A percentile compares a stretch with the other conserved stretches of the same genome.
Evolutionary conservation across 2,329 filamentous ascomycete species (phyloP).

Genomic region (Exophiala sideris): DNA sequence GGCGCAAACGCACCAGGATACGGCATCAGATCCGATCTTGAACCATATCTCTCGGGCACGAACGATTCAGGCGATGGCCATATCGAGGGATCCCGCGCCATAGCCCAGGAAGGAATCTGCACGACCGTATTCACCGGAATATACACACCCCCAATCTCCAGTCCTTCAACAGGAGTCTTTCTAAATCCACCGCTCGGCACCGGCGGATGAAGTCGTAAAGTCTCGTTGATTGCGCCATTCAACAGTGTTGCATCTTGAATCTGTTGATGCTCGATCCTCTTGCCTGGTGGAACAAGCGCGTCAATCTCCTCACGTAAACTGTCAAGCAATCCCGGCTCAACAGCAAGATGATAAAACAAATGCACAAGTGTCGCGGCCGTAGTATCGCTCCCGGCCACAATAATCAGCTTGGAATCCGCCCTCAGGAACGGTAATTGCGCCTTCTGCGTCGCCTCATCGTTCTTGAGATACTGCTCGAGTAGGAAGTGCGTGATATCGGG

Average conservation of each 20-base stretch:
- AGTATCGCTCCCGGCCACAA: constrained; percentile 34
- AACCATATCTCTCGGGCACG: constrained; percentile 40
- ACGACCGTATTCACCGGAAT: constrained; percentile 34
- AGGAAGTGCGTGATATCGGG: constrained; percentile 31
- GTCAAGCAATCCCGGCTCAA: constrained; percentile 22
- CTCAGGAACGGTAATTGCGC: constrained; percentile 29
- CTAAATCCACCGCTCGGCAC: constrained; percentile 37
- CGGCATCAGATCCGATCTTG: constrained; percentile 33
- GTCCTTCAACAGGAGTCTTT: constrained; percentile 38
- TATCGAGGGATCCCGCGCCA: constrained; percentile 19
- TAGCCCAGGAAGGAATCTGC: constrained; percentile 19
- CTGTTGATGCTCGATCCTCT: constrained; percentile 7
- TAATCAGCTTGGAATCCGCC: constrained; percentile 32
- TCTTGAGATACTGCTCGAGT: constrained; percentile 27
- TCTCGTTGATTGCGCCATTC: constrained; percentile 41
- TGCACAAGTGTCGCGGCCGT: constrained; percentile 40
- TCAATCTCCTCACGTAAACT: constrained; percentile 36
- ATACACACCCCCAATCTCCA: constrained; percentile 34
- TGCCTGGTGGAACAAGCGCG: constrained; percentile 5
- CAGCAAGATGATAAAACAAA: constrained; percentile 41
- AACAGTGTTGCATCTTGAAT: constrained; percentile 17
- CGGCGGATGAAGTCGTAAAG: constrained; percentile 42
- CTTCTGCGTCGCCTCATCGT: constrained; percentile 13
- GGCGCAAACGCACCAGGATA: constrained; percentile 34
- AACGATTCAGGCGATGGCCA: constrained; percentile 28